Evolutionary conservation across 305 asterid genomes (phyloP).

Genomic region (Plantago rigida): DNA sequence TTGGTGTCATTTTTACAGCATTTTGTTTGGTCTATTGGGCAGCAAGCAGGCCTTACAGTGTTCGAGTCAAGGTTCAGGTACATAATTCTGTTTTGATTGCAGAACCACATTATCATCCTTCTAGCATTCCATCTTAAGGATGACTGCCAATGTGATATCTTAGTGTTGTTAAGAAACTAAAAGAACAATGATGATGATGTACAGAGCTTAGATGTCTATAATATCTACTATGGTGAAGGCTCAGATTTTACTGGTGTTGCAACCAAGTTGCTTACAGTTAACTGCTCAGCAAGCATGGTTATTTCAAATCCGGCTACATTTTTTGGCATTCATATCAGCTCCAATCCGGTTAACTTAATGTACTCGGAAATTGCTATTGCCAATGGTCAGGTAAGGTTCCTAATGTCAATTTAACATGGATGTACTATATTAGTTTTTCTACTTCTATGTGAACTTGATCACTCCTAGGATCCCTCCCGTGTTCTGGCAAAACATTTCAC

Average conservation of each 20-base stretch:
- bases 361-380: conserved; percentile 48
- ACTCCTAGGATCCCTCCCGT: no score
- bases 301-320: conserved; percentile 58
- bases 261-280: conserved; percentile 47
- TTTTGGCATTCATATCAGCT: conserved; percentile 52
- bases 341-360: conserved; percentile 37
- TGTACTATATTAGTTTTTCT: no score
- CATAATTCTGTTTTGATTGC: not conserved
- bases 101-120: no score
- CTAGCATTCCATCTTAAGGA: no score
- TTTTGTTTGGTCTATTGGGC: conserved; percentile 50
- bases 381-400: conserved; percentile 47
- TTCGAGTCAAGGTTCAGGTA: conserved; percentile 50
- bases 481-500: no score
- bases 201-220: conserved; percentile 41
- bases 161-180: not conserved
- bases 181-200: not conserved
- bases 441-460: no score
- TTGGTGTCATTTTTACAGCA: conserved; percentile 25
- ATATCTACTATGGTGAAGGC: conserved; percentile 48
- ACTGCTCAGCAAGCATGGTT: conserved; percentile 44
- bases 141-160: no score
- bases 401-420: not conserved
- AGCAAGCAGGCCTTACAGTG: conserved; percentile 33
- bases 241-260: conserved; percentile 74